A percentile compares a stretch with the other conserved stretches of the same genome.
phyloP scores from a whole-genome alignment of 495 filamentous ascomycete genomes.

The Ascobolus immersus region DNA sequence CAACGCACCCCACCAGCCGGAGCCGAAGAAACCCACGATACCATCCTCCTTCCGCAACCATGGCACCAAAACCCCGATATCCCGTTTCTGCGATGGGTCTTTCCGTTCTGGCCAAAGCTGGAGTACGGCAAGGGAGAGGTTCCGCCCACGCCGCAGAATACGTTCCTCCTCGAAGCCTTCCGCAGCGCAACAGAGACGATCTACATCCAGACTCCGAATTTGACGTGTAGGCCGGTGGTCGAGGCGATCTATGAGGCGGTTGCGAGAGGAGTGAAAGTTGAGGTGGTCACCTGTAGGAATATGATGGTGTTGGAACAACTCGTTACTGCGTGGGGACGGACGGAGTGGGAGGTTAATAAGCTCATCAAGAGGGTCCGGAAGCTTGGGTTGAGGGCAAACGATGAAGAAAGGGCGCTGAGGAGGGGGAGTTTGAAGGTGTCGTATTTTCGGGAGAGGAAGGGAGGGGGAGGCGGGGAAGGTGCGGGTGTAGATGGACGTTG shows the following conservation, averaged over 20 bases:
- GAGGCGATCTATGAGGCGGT: slow-evolving; percentile 22
- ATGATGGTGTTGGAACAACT: slow-evolving; percentile 56
- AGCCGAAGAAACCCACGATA: slow-evolving; percentile 12
- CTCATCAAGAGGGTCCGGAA: slow-evolving; percentile 19
- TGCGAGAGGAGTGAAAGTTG: slow-evolving; percentile 27
- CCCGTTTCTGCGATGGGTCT: slow-evolving; percentile 12
- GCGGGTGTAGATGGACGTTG: slow-evolving; percentile 9
- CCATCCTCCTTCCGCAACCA: slow-evolving; percentile 40
- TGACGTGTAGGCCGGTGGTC: slow-evolving; percentile 34
- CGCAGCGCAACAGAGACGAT: slow-evolving; percentile 26
- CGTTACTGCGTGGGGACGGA: slow-evolving; percentile 33
- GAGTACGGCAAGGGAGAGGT: slow-evolving; percentile 24
- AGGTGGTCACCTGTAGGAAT: slow-evolving; percentile 32
- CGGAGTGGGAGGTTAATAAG: slow-evolving; percentile 28
- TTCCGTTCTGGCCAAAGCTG: slow-evolving; percentile 6
- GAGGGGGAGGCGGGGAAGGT: neutral
- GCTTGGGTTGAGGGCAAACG: slow-evolving; percentile 10
- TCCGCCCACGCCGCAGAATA: slow-evolving; percentile 41
- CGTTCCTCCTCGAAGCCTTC: slow-evolving; percentile 30
- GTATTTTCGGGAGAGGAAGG: slow-evolving; percentile 19
- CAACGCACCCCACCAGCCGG: slow-evolving; percentile 1
- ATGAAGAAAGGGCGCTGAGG: slow-evolving; percentile 7
- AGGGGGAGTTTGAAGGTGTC: slow-evolving; percentile 22
- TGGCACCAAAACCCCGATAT: slow-evolving; percentile 35
- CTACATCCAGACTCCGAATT: slow-evolving; percentile 44